Conservation (phyloP, 23 red algal species). For the Porphyridium purpureum region DNA sequence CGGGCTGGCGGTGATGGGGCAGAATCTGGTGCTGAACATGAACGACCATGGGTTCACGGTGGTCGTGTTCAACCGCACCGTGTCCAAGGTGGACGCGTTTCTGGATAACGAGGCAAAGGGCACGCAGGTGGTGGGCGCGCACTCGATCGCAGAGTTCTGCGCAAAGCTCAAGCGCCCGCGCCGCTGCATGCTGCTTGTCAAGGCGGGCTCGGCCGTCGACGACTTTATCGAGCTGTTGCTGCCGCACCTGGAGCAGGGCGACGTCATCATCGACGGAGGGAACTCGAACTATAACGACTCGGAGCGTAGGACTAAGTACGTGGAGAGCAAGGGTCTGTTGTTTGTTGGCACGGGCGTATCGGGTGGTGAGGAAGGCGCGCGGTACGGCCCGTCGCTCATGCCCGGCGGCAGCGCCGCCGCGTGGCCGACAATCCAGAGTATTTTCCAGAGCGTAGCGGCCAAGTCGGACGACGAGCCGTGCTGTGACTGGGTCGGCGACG, state of each 20-base stretch:
- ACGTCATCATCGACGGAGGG: constrained; percentile 72
- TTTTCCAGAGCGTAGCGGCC: constrained; percentile 42
- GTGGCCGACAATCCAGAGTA: constrained; percentile 26
- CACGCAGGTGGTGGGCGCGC: constrained; percentile 11
- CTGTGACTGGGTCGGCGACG: constrained; percentile 34
- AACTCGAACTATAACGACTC: constrained; percentile 55
- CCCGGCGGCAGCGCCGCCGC: constrained; percentile 38
- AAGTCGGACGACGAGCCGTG: constrained; percentile 44
- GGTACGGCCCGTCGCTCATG: constrained; percentile 71
- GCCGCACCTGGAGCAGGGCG: constrained; percentile 25
- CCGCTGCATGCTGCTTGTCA: constrained; percentile 49
- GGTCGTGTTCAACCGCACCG: constrained; percentile 61
- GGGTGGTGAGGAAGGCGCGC: constrained; percentile 71
- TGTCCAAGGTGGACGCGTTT: constrained; percentile 27
- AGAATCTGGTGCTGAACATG: constrained; percentile 81
- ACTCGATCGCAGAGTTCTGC: constrained; percentile 38
- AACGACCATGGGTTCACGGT: constrained; percentile 36
- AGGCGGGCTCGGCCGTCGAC: constrained; percentile 58
- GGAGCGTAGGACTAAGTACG: constrained; percentile 20
- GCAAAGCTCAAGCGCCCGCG: constrained; percentile 43
- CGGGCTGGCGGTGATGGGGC: constrained; percentile 80
- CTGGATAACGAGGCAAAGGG: constrained; percentile 35
- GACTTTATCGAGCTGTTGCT: constrained; percentile 21
- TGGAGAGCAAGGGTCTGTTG: constrained; percentile 27
- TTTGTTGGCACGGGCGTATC: constrained; percentile 53